A percentile compares a stretch with the other conserved stretches of the same genome.
These are phyloP conservation scores for Nigrograna mackinnonii DNA, from an alignment of 2,329 filamentous ascomycete species.

Conservation along the genomic window DNA sequence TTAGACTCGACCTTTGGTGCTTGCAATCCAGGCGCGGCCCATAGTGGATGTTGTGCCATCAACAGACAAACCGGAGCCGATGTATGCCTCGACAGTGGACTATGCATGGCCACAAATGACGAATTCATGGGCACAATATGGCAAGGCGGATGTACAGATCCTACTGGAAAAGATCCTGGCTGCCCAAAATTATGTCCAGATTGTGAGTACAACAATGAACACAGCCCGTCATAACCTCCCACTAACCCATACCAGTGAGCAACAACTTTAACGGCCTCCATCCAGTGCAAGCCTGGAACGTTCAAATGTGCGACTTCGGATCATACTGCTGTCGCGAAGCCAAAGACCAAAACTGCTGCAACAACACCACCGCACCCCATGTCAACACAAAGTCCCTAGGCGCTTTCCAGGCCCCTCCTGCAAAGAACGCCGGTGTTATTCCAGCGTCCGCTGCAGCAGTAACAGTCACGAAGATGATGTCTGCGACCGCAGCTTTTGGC, in stretches of 20 bases:
- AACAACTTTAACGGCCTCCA: slow-evolving; percentile 16
- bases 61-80: slow-evolving; percentile 25
- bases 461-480: slow-evolving; percentile 4
- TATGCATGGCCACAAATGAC: slow-evolving; percentile 35
- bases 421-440: too few species aligned
- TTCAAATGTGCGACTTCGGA: slow-evolving; percentile 39
- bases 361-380: slow-evolving; percentile 24
- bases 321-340: slow-evolving; percentile 36
- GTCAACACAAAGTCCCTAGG: slow-evolving; percentile 25
- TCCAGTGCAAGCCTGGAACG: slow-evolving; percentile 30
- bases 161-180: slow-evolving; percentile 27
- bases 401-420: slow-evolving; percentile 20
- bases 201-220: slow-evolving; percentile 17
- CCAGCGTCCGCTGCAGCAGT: too few species aligned
- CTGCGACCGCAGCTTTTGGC: slow-evolving; percentile 9
- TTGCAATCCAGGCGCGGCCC: slow-evolving; percentile 27
- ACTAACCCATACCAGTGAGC: slow-evolving; percentile 10
- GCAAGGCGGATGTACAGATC: slow-evolving; percentile 39
- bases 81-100: slow-evolving; percentile 34
- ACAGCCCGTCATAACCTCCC: not conserved
- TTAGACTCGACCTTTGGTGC: slow-evolving; percentile 31
- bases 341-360: slow-evolving; percentile 33
- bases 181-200: slow-evolving; percentile 35
- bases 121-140: slow-evolving; percentile 35
- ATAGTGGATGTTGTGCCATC: slow-evolving; percentile 38